A percentile compares a stretch with the other conserved stretches of the same genome.
Conservation (phyloP, 305 asterid genomes). For the Stenogyne calaminthoides region DNA sequence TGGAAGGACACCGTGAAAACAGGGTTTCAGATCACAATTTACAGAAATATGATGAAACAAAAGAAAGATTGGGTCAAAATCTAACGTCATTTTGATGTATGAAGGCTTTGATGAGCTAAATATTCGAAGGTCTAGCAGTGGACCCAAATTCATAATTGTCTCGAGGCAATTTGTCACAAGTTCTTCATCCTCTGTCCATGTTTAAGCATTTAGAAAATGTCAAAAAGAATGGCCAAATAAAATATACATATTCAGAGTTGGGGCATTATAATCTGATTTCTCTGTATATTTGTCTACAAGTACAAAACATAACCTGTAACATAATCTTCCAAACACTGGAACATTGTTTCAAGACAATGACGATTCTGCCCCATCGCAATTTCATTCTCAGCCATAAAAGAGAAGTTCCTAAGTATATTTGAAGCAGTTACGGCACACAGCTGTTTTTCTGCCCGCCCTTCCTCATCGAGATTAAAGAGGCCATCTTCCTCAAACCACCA, state of each 20-base stretch:
- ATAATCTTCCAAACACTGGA: conserved; percentile 89
- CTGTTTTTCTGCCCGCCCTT: conserved; percentile 85
- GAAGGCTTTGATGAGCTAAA: conserved; percentile 87
- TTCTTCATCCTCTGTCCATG: conserved; percentile 89
- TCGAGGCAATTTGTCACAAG: conserved; percentile 91
- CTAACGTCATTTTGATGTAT: conserved; percentile 81
- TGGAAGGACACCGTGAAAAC: conserved; percentile 28
- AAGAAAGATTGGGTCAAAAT: conserved; percentile 12
- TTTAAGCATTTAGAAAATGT: conserved; percentile 30
- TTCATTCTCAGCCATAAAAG: conserved; percentile 97
- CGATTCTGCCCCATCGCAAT: conserved; percentile 93
- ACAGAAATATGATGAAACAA: conserved; percentile 10
- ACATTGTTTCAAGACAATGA: conserved; percentile 88
- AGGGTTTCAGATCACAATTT: conserved; percentile 20
- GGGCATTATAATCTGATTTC: background rate
- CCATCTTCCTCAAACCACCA: conserved; percentile 99
- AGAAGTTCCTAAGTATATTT: conserved; percentile 83
- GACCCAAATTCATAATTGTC: conserved; percentile 90
- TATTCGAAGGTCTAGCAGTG: conserved; percentile 85
- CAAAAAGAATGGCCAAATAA: conserved; percentile 19
- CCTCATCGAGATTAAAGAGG: conserved; percentile 86
- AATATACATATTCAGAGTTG: background rate
- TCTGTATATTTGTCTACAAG: background rate
- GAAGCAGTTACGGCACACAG: conserved; percentile 96
- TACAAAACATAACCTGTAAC: conserved; percentile 57